Conservation (phyloP, 805 yeast genomes). For the Barnettozyma sp. region DNA sequence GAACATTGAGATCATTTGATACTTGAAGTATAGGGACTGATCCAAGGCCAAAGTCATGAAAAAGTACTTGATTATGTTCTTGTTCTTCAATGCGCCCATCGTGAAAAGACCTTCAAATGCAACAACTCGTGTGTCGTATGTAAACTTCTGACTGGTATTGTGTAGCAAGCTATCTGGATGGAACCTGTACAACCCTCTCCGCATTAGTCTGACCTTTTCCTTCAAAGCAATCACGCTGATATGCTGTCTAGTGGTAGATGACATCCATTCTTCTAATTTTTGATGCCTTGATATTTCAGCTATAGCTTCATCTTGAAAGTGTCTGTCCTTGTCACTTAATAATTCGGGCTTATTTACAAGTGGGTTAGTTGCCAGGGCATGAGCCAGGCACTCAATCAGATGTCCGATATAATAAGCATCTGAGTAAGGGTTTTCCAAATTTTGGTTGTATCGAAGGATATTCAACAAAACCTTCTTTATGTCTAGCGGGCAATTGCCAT, state of each 20-base stretch:
- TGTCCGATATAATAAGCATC: constrained; percentile 63
- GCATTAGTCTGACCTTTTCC: constrained; percentile 53
- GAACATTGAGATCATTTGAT: constrained; percentile 42
- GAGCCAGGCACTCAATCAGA: constrained; percentile 49
- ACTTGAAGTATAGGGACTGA: constrained; percentile 43
- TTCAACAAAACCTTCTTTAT: constrained; percentile 61
- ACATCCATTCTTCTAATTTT: constrained; percentile 81
- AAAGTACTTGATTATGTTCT: constrained; percentile 51
- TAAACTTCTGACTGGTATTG: constrained; percentile 41
- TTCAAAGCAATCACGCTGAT: constrained; percentile 50
- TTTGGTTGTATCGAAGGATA: constrained; percentile 77
- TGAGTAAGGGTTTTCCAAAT: constrained; percentile 66
- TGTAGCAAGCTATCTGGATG: constrained; percentile 49
- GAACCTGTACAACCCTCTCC: constrained; percentile 45
- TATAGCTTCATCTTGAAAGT: constrained; percentile 41
- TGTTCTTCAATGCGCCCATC: constrained; percentile 73
- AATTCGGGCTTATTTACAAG: constrained; percentile 11
- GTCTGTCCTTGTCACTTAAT: constrained; percentile 25
- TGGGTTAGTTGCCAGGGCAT: constrained; percentile 28
- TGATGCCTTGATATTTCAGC: constrained; percentile 68
- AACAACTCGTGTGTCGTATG: constrained; percentile 48
- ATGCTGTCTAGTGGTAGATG: constrained; percentile 53
- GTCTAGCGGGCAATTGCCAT: constrained; percentile 53
- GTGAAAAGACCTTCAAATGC: constrained; percentile 66
- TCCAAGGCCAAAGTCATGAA: constrained; percentile 53